Percentiles rank a stretch among this genome's conserved stretches.
Evolutionary conservation across 768 basidiomycete genomes (phyloP).

Genomic region (Tephrocybe sp.): DNA sequence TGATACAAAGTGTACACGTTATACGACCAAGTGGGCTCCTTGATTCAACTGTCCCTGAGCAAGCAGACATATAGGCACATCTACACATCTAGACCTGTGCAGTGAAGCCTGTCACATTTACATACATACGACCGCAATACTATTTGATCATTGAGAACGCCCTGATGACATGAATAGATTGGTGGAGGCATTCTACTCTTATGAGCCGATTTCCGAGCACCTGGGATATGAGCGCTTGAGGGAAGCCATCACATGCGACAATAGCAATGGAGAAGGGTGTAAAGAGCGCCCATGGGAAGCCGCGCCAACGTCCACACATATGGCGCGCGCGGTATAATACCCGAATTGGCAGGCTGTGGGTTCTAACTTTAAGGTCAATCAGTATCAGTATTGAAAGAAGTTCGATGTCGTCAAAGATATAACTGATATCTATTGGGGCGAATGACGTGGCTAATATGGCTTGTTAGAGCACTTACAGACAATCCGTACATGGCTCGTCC

Average conservation of each 20-base stretch:
- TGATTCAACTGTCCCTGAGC: background rate
- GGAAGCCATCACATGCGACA: no score
- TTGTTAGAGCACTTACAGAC: background rate
- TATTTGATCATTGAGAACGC: no score
- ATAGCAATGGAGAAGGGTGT: background rate
- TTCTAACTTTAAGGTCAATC: background rate
- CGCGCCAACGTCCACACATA: background rate
- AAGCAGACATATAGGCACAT: slow-evolving; percentile 2
- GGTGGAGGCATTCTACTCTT: no score
- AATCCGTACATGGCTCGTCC: no score
- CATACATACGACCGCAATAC: slow-evolving; percentile 2
- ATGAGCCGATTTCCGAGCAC: background rate
- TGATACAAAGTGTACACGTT: no score
- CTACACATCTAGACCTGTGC: no score
- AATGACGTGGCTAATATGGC: no score
- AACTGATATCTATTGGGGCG: no score
- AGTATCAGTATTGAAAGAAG: background rate
- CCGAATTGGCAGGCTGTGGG: background rate
- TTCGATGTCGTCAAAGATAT: background rate
- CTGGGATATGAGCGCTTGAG: background rate
- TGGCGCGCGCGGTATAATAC: background rate
- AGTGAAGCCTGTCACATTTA: slow-evolving; percentile 1
- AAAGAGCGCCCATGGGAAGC: background rate
- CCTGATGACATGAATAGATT: no score
- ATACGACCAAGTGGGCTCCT: no score